Evolutionary conservation across 805 yeast species (phyloP), one percentile per base, ranked within the genome.

Genomic region (Barnettozyma pratensis): DNA sequence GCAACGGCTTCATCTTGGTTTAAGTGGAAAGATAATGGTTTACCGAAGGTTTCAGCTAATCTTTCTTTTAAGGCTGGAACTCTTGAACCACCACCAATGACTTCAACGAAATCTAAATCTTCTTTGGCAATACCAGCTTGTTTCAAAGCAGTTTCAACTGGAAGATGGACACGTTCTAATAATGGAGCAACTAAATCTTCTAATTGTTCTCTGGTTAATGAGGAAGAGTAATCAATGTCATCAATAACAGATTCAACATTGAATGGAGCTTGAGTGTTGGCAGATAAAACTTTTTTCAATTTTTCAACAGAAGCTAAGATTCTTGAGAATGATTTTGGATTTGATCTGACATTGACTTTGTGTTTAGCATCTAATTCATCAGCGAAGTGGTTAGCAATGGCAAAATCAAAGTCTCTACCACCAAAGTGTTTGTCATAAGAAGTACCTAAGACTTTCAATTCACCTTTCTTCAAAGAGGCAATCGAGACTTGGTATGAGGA

Each of bases 1-100:
- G 99, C 98, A 68, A 92, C 86, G 55, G 99, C 97, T 79, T 94
- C 99, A 68, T 94, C 99, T 76, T 91, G 97, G 80, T 94, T 94
- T 73, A 95, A 81, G 60, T 98, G 95, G 77, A 87, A 86, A 38
- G 97, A 87, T 67, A 94, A 77, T 62, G 75, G 84, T 75, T 87
- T 87, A 69, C 87, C 87, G 68, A 94, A 89, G 57, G 87, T 76
- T 66, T 84, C 87, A 60, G 85, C 60, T 60, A 94, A 78, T 65
- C 80, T 85, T 60, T 83, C 79, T 80, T 94, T 94, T 68, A 94
- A 76, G 48, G 87, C 74, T 68, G 99, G 99, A 58, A 94, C 96
- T 80, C 99, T 90, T 60, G 97, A 87, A 69, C 96, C 87, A 61
- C 99, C 99, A 75, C 99, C 99, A 66, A 94, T 85, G 52, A 94